Percentiles rank a stretch among this genome's conserved stretches.
phyloP scores from a whole-genome alignment of 2,329 filamentous ascomycete genomes.

The Colletotrichum sp. region DNA sequence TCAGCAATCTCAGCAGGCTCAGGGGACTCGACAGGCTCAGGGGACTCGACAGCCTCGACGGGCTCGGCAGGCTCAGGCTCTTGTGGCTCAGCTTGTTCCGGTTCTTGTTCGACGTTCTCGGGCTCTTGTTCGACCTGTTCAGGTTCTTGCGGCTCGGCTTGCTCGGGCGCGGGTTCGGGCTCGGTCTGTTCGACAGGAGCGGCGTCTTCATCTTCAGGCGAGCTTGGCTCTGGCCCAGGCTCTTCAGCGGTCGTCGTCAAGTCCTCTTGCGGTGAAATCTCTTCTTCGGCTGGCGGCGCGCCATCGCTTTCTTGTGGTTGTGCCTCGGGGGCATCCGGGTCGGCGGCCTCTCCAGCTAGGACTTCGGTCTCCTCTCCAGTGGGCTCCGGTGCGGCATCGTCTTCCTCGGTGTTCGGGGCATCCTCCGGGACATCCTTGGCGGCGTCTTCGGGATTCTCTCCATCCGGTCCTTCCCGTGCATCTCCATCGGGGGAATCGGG shows the following conservation, averaged over 20 bases:
- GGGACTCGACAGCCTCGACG: not conserved
- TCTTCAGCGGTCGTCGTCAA: not conserved
- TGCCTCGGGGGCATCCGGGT: not conserved
- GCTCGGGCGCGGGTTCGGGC: not conserved
- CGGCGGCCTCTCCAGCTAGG: not conserved
- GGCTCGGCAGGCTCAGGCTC: not conserved
- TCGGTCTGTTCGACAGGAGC: not conserved
- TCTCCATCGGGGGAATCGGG: constrained; percentile 26
- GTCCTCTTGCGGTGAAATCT: not conserved
- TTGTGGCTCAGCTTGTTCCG: not conserved
- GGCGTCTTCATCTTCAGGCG: not conserved
- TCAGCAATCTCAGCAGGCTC: constrained; percentile 2
- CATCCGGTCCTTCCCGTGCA: constrained; percentile 17
- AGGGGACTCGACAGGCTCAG: not conserved
- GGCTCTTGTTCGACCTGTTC: constrained; percentile 1
- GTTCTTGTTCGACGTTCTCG: not conserved
- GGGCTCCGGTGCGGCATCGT: not conserved
- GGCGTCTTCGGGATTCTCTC: not conserved
- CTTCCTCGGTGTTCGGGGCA: constrained; percentile 2
- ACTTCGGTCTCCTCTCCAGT: not conserved
- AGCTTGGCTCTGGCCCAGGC: not conserved
- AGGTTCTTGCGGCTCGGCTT: not conserved
- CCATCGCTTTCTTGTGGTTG: not conserved
- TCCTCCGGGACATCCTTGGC: not conserved
- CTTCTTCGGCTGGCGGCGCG: not conserved